Base-by-base conservation (phyloP, 768 basidiomycete species). In the Calvatia gigantea region DNA sequence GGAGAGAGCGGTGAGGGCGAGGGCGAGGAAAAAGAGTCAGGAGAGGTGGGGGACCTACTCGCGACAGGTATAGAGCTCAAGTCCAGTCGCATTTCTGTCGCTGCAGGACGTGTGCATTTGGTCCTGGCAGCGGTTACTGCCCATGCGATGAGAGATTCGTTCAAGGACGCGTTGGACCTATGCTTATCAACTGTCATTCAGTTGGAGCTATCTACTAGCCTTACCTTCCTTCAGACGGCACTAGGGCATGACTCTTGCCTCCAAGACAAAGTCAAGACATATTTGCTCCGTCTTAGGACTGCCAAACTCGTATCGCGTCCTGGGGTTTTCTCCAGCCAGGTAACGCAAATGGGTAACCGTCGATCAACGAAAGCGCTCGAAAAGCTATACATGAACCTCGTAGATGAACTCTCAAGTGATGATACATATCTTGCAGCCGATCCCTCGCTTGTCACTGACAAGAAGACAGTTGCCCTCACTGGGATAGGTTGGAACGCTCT, bases 401-500 rank as follows among this genome's bases (percentile, higher is more conserved):
- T 82, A 6, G 68, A 75, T 4, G 85, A 80, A 11, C 69, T 89
- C 21, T 61, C 67, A 8, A 82, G 76, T 19, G 67, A 76, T 1
- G 69, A 82, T 38, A 74, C 84, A 0, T 89, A 79, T 70, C 69
- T 88, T 49, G 77, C 84, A 19, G 64, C 78, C 14, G 65, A 74
- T 39, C 69, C 73, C 19, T 67, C 74, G 7, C 62, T 52, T 9
- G 58, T 75, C 21, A 75, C 76, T 2, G 47, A 67, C 2, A 62
- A 66, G 15, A 80, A 68, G 57, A 70, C 76, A 6, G 70, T 87
- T 6, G 67, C 77, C 7, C 70, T 93, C 63, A 77, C 81, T 2
- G 80, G 83, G 57, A 67, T 75, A 7, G 70, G 74, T 27, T 91
- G 89, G 88, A 76, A 78, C 0, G 74, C 81, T 2, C 86, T 93